Conservation (phyloP, 345 rosid genomes). For the Brassica rapa region DNA sequence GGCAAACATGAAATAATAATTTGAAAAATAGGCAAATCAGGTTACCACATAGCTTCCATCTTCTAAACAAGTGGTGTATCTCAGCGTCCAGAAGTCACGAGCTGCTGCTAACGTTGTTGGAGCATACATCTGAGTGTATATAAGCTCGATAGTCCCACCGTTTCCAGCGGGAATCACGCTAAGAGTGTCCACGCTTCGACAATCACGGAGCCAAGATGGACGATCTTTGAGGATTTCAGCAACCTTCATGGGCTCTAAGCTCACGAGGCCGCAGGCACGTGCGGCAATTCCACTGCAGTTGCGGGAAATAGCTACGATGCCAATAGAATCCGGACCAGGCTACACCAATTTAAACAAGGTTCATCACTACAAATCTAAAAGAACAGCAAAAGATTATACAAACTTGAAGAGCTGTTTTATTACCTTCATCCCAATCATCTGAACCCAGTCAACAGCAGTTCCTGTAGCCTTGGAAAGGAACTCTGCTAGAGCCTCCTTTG, state of each 20-base stretch:
- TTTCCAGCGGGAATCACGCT: conserved; percentile 80
- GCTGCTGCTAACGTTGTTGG: conserved; percentile 92
- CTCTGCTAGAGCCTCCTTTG: conserved; percentile 85
- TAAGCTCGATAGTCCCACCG: conserved; percentile 86
- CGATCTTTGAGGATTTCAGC: conserved; percentile 98
- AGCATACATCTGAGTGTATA: conserved; percentile 93
- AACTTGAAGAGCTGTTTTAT: neutral
- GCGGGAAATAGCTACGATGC: conserved; percentile 98
- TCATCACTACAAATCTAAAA: neutral
- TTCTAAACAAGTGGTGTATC: conserved; percentile 86
- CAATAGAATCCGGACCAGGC: conserved; percentile 99
- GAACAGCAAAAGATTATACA: neutral
- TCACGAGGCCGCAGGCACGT: conserved; percentile 98
- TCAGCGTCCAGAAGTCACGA: conserved; percentile 91
- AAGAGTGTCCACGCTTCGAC: conserved; percentile 77
- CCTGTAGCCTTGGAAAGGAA: conserved; percentile 80
- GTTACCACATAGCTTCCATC: conserved; percentile 89
- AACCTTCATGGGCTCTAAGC: conserved; percentile 96
- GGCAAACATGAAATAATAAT: neutral
- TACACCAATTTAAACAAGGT: conserved; percentile 31
- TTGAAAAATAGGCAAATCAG: neutral
- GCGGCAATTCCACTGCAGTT: conserved; percentile 97
- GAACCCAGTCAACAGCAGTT: conserved; percentile 99
- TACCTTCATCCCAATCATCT: conserved; percentile 99
- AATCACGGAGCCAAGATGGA: conserved; percentile 91